Percentiles rank a stretch among this genome's conserved stretches.
These are phyloP conservation scores for Candida maesae DNA, from an alignment of 805 yeast species.

Conservation along the genomic window DNA sequence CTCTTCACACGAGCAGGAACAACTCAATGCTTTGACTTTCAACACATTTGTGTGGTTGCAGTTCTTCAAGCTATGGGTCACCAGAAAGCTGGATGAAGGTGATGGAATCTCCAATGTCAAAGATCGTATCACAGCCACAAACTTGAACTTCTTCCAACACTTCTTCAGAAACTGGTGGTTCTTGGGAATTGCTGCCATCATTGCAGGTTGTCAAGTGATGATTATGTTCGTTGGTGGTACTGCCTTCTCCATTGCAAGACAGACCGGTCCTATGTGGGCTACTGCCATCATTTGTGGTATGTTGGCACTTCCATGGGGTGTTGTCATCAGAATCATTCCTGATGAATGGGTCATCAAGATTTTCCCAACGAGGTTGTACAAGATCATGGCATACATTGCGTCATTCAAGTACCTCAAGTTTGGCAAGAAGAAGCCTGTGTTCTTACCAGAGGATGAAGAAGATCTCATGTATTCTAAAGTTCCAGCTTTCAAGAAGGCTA, in stretches of 20 bases:
- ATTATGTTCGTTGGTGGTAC: conserved; percentile 98
- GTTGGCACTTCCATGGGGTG: conserved; percentile 64
- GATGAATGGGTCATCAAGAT: conserved; percentile 64
- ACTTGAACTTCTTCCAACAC: conserved; percentile 80
- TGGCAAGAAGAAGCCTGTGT: conserved; percentile 7
- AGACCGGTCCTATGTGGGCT: conserved; percentile 87
- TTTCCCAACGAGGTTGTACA: conserved; percentile 54
- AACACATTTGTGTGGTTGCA: conserved; percentile 98
- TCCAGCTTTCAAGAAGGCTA: conserved; percentile 32
- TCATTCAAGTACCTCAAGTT: conserved; percentile 19
- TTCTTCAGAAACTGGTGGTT: conserved; percentile 82
- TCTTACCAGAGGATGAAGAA: conserved; percentile 10
- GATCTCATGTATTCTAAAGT: conserved; percentile 26
- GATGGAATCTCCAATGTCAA: conserved; percentile 57
- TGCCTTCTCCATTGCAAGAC: conserved; percentile 79
- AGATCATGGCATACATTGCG: conserved; percentile 13
- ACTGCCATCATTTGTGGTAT: conserved; percentile 15
- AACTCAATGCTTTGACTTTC: conserved; percentile 82
- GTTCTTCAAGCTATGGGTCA: conserved; percentile 86
- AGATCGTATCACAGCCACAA: conserved; percentile 56
- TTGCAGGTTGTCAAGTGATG: conserved; percentile 79
- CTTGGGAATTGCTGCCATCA: conserved; percentile 62
- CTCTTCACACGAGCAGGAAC: conserved; percentile 45
- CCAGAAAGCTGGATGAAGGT: conserved; percentile 87
- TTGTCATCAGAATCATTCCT: conserved; percentile 73